These are phyloP conservation scores for Fusarium devonianum DNA, from an alignment of 2,329 filamentous ascomycete genomes.

Conservation along the genomic window DNA sequence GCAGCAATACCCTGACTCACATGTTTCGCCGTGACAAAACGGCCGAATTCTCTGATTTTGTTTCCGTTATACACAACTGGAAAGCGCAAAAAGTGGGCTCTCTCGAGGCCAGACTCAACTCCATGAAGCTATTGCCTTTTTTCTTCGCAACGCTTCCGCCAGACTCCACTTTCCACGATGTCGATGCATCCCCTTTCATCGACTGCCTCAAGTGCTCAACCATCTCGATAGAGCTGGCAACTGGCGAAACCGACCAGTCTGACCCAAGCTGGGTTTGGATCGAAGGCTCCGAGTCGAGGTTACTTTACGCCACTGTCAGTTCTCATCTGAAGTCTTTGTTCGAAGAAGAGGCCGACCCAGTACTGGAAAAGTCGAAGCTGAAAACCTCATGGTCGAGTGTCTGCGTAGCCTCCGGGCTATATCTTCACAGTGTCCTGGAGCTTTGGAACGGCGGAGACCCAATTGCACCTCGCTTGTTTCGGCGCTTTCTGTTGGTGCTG, in stretches of 20 bases:
- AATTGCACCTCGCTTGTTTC: slow-evolving; percentile 12
- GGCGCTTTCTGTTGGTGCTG: slow-evolving; percentile 8
- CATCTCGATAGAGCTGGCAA: neutral
- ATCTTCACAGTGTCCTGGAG: slow-evolving; percentile 27
- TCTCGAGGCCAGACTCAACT: slow-evolving; percentile 22
- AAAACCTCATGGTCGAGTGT: slow-evolving; percentile 30
- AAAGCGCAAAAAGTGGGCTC: slow-evolving; percentile 29
- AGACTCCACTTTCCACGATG: slow-evolving; percentile 1
- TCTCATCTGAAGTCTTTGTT: slow-evolving; percentile 30
- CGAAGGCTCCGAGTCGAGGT: slow-evolving; percentile 33
- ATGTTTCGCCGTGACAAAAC: slow-evolving; percentile 18
- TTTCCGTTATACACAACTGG: slow-evolving; percentile 28
- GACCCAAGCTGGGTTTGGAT: slow-evolving; percentile 35
- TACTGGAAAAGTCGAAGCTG: neutral
- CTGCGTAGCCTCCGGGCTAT: slow-evolving; percentile 19
- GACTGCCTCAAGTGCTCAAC: slow-evolving; percentile 29
- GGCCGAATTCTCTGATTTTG: slow-evolving; percentile 17
- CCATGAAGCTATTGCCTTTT: slow-evolving; percentile 29
- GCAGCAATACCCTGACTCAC: slow-evolving; percentile 14
- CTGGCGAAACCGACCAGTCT: neutral
- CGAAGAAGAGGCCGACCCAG: neutral
- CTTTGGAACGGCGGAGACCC: slow-evolving; percentile 19
- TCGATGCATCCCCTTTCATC: slow-evolving; percentile 20
- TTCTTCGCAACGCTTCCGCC: slow-evolving; percentile 23
- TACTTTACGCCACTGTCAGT: slow-evolving; percentile 19